Conservation (phyloP, 1,284 basidiomycete species). For the Ganoderma boninense region DNA sequence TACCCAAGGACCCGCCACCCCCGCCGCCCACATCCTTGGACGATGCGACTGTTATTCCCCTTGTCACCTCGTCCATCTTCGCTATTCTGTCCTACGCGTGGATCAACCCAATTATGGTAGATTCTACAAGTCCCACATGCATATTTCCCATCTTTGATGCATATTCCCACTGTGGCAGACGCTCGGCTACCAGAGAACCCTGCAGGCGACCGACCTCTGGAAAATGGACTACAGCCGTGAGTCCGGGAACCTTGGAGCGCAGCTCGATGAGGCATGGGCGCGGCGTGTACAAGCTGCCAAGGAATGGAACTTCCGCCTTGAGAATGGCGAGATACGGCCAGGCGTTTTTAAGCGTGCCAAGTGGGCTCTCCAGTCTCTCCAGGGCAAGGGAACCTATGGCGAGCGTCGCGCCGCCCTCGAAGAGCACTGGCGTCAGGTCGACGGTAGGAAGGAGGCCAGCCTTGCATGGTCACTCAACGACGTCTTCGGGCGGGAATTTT, state of each 20-base stretch:
- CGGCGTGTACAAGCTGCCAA: conserved; percentile 54
- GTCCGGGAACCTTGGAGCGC: conserved; percentile 56
- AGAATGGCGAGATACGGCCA: conserved; percentile 55
- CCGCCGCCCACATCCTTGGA: conserved; percentile 64
- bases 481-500: conserved; percentile 72
- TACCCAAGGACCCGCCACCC: conserved; percentile 65
- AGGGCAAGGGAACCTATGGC: conserved; percentile 35
- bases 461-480: conserved; percentile 78
- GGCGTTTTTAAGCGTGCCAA: conserved; percentile 44
- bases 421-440: conserved; percentile 57
- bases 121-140: conserved; percentile 5
- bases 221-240: conserved; percentile 66
- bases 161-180: conserved; percentile 41
- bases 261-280: conserved; percentile 60
- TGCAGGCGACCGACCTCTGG: conserved; percentile 81
- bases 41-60: conserved; percentile 66
- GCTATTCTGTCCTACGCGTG: conserved; percentile 69
- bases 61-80: conserved; percentile 64
- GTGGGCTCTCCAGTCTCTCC: conserved; percentile 56
- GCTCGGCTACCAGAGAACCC: conserved; percentile 72
- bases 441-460: conserved; percentile 60
- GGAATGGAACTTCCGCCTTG: conserved; percentile 63
- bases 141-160: neutral
- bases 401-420: conserved; percentile 49
- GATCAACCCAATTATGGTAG: conserved; percentile 76